phyloP scores from a whole-genome alignment of 805 yeast species.

The Saturnispora kantuleensis region DNA sequence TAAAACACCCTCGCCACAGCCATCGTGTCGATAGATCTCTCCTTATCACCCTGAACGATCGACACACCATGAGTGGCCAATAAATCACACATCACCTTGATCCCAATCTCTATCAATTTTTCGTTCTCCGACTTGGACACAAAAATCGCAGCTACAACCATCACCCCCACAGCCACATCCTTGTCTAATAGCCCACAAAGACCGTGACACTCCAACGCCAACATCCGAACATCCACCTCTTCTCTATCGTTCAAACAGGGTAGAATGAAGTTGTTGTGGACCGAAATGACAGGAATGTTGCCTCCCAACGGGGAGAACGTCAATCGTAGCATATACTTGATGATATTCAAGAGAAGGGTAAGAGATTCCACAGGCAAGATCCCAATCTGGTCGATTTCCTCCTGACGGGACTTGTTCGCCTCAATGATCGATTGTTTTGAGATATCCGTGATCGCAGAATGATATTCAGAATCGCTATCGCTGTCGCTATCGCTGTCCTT shows the following conservation, averaged over 20 bases:
- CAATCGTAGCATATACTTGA: slow-evolving; percentile 60
- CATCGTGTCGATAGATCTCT: slow-evolving; percentile 51
- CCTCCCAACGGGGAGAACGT: slow-evolving; percentile 55
- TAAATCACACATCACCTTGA: slow-evolving; percentile 68
- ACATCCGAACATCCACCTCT: slow-evolving; percentile 42
- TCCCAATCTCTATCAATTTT: slow-evolving; percentile 47
- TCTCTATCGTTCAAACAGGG: slow-evolving; percentile 60
- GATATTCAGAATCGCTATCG: slow-evolving; percentile 17
- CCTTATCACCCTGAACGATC: slow-evolving; percentile 45
- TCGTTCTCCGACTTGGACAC: slow-evolving; percentile 51
- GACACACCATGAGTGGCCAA: slow-evolving; percentile 66
- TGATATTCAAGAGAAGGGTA: slow-evolving; percentile 55
- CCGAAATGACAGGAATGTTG: slow-evolving; percentile 55
- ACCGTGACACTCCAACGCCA: slow-evolving; percentile 71
- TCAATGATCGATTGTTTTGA: slow-evolving; percentile 25
- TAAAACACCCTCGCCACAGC: slow-evolving; percentile 63
- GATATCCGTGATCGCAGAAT: slow-evolving; percentile 24
- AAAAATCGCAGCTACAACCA: slow-evolving; percentile 56
- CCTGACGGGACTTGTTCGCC: slow-evolving; percentile 25
- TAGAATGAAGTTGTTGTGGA: slow-evolving; percentile 65
- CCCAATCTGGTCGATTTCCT: slow-evolving; percentile 29
- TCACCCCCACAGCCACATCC: slow-evolving; percentile 52
- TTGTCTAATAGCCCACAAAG: slow-evolving; percentile 66
- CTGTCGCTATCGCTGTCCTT: slow-evolving; percentile 10
- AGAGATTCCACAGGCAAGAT: slow-evolving; percentile 38